Evolutionary conservation across 768 basidiomycete species (phyloP), one percentile per base, ranked within the genome.

Genomic region (Pisolithus orientalis): DNA sequence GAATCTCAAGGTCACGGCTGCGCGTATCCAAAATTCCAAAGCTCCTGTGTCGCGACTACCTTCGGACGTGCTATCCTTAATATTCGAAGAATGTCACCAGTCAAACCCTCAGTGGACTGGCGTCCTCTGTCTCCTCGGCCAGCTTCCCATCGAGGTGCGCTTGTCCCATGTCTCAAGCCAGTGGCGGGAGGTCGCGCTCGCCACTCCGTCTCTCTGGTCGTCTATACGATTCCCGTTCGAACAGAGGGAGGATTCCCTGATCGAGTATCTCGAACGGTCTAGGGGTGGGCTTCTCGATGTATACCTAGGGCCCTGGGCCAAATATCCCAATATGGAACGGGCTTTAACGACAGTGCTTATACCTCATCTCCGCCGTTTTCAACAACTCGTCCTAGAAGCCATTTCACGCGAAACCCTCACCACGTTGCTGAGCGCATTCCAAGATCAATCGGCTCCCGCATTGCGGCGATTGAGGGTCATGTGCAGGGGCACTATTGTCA

Each of bases 131-230:
- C 57, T 65, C 8, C 67, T 69, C 32, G 65, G 61, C 44, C 67
- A 69, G 47, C 61, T 59, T n/a, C 67, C 67, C 29, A 31, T 68
- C 49, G 67, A 67, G 52, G 59, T 67, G 32, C 66, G 65, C 29
- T 51, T 73, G 27, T 68, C 72, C 32, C 65, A 67, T 43, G 66
- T 72, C 21, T 64, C 62, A 32, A 59, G 55, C 37, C 65, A 63
- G 39, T 71, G 72, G 72, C 65, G 71, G 31, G 53, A 54, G 6
- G 64, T 72, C 13, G 64, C 72, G 14, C 65, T 73, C 38, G 54
- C 64, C 21, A 58, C 60, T 5, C 68, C 72, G 1, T 65, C 51
- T 13, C 62, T 72, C 50, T 72, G 69, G 72, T 68, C 68, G 16
- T 60, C 59, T 14, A 64, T 70, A 52, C 65, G 59, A 50, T 62